phyloP scores from a whole-genome alignment of 805 yeast species.

The Torulaspora maleeae region DNA sequence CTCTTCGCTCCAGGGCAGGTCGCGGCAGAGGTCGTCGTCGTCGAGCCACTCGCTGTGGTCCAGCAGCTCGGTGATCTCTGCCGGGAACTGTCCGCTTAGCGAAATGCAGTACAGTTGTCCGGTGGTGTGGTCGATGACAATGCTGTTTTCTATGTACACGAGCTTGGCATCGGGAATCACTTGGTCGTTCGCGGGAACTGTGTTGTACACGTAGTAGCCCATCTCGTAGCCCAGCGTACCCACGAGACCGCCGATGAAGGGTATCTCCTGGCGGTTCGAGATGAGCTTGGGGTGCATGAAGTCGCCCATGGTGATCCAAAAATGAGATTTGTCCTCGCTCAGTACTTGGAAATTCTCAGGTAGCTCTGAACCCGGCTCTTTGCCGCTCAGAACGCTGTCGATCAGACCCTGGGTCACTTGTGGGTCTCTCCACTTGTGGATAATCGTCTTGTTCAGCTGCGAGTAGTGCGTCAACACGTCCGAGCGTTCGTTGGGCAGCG shows the following conservation, averaged over 20 bases:
- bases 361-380: not conserved
- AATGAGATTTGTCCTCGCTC: slow-evolving; percentile 24
- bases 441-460: slow-evolving; percentile 35
- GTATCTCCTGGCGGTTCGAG: slow-evolving; percentile 40
- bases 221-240: slow-evolving; percentile 89
- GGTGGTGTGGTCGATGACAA: slow-evolving; percentile 49
- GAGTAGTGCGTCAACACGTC: slow-evolving; percentile 60
- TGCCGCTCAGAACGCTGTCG: not conserved
- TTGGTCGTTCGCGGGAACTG: slow-evolving; percentile 32
- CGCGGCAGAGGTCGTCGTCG: not conserved
- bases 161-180: slow-evolving; percentile 71
- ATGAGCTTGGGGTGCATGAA: slow-evolving; percentile 26
- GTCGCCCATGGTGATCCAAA: slow-evolving; percentile 29
- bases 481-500: slow-evolving; percentile 48
- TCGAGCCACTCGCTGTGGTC: slow-evolving; percentile 1
- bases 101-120: slow-evolving; percentile 50
- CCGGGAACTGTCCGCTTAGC: slow-evolving; percentile 39
- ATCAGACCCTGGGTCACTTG: slow-evolving; percentile 10
- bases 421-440: slow-evolving; percentile 31
- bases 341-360: slow-evolving; percentile 11
- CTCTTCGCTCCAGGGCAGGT: slow-evolving; percentile 8
- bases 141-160: slow-evolving; percentile 61
- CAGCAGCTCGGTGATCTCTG: slow-evolving; percentile 8
- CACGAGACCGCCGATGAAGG: slow-evolving; percentile 87
- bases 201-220: slow-evolving; percentile 48